Base-by-base conservation (phyloP, 2,329 filamentous ascomycete genomes). In the Trichoderma sp. region DNA sequence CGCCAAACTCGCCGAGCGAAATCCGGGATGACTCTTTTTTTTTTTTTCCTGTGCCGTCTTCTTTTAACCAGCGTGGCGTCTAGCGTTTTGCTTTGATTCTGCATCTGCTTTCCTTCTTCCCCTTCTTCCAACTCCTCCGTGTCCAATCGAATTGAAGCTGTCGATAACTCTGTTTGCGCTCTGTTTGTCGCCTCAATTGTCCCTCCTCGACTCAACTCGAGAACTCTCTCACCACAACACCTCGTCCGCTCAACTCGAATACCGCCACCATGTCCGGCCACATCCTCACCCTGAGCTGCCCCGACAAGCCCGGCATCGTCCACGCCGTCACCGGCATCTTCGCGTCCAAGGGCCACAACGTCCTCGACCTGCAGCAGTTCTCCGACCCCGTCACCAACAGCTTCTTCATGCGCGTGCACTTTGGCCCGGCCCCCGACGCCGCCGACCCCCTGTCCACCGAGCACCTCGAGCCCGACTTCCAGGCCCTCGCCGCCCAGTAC, bases 381-480 rank as follows among this genome's bases (percentile, higher is more conserved):
- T 90, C 88, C 48, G 91, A 94, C 78, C 86, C 88, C 28, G 85
- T 82, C 26, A 90, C 88, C 21, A 80, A 90, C 74, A 89, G 85
- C 65, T 95, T 95, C 82, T 95, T 95, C 80, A 94, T 95, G 91
- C 86, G 91, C 74, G 90, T 94, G 71, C 91, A 93, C 77, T 94
- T 94, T 72, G 89, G 87, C 10, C 85, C 89, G 67, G 82, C 81
- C 6, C 76, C 81, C 44, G 78, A 81, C 7, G 75, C 74, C 12
- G 17, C 51, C 12, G 62, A 65, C 21, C 43, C 63, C 66, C 67
- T 66, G 65, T 82, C 78, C 67, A 84, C 81, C 56, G 80, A 80
- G 21, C 78, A 84, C 68, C 79, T 92, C 55, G 76, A 73, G 7
- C 76, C 74, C 64, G 82, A 85, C 7, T 88, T 94, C 71, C 78